A percentile compares a stretch with the other conserved stretches of the same genome.
Conservation (phyloP, 306 rosid genomes). For the Nissolia schottii region DNA sequence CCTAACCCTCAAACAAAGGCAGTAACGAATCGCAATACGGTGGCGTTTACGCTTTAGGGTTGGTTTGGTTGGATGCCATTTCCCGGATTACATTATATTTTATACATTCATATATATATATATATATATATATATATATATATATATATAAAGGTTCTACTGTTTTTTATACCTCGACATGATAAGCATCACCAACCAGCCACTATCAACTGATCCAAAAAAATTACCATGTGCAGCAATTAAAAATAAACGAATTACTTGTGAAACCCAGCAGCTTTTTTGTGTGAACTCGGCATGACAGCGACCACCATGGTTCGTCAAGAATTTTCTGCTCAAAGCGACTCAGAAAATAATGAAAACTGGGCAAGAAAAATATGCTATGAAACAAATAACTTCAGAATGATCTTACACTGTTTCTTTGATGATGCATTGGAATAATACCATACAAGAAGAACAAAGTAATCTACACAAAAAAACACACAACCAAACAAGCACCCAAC, state of each 20-base stretch:
- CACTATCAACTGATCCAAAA: too few relatives aligned
- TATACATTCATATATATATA: too few relatives aligned
- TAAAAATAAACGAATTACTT: not conserved
- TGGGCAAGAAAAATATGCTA: not conserved
- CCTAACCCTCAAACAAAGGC: too few relatives aligned
- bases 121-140: too few relatives aligned
- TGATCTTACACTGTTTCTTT: not conserved
- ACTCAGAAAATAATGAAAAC: not conserved
- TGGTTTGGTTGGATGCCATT: too few relatives aligned
- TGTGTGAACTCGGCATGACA: not conserved
- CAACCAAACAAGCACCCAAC: conserved; percentile 44
- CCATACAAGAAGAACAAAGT: conserved; percentile 18
- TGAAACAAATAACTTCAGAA: not conserved
- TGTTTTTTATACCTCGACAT: too few relatives aligned
- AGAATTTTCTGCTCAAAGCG: not conserved
- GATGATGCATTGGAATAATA: not conserved
- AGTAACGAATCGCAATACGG: too few relatives aligned
- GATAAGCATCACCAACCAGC: too few relatives aligned
- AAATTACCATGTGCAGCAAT: not conserved
- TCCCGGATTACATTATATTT: too few relatives aligned
- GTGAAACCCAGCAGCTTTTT: not conserved
- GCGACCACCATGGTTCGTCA: not conserved
- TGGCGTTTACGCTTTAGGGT: too few relatives aligned
- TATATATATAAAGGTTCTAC: too few relatives aligned
- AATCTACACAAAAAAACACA: not conserved